Conservation (phyloP, 495 filamentous ascomycete genomes). For the Amphirosellinia nigrospora region DNA sequence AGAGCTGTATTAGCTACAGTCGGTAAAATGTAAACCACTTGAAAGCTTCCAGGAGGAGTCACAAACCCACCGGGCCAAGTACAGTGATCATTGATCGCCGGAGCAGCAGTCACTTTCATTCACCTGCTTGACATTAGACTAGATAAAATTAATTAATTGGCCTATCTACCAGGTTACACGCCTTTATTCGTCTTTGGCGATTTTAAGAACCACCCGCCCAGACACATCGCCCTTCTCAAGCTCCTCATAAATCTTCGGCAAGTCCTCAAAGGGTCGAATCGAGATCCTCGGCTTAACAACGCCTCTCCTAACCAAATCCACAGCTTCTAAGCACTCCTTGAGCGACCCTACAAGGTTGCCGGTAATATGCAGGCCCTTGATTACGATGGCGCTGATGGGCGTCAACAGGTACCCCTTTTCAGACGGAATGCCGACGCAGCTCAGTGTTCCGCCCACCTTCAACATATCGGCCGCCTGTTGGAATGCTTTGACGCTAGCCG, state of each 20-base stretch:
- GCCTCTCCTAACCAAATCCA: slow-evolving; percentile 53
- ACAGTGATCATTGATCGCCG: too few relatives aligned
- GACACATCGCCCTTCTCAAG: slow-evolving; percentile 54
- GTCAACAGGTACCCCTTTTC: slow-evolving; percentile 52
- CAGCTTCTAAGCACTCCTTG: slow-evolving; percentile 60
- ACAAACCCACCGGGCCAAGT: too few relatives aligned
- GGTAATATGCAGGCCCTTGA: slow-evolving; percentile 53
- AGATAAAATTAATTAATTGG: too few relatives aligned
- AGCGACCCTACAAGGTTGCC: slow-evolving; percentile 57
- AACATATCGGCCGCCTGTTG: slow-evolving; percentile 58
- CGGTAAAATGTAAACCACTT: too few relatives aligned
- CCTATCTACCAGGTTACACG: neutral
- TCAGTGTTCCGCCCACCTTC: slow-evolving; percentile 54
- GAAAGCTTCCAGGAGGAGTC: too few relatives aligned
- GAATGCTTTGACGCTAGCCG: slow-evolving; percentile 53
- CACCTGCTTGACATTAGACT: neutral
- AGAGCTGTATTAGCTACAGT: too few relatives aligned
- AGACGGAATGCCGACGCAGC: slow-evolving; percentile 57
- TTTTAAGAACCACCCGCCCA: slow-evolving; percentile 41
- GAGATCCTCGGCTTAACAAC: slow-evolving; percentile 55
- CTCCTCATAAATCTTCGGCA: slow-evolving; percentile 53
- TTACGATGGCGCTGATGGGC: slow-evolving; percentile 54
- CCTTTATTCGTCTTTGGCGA: slow-evolving; percentile 40
- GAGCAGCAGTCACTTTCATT: too few relatives aligned
- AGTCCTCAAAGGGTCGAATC: slow-evolving; percentile 52